Conservation (phyloP, 768 basidiomycete species). For the Collybiopsis luxurians region DNA sequence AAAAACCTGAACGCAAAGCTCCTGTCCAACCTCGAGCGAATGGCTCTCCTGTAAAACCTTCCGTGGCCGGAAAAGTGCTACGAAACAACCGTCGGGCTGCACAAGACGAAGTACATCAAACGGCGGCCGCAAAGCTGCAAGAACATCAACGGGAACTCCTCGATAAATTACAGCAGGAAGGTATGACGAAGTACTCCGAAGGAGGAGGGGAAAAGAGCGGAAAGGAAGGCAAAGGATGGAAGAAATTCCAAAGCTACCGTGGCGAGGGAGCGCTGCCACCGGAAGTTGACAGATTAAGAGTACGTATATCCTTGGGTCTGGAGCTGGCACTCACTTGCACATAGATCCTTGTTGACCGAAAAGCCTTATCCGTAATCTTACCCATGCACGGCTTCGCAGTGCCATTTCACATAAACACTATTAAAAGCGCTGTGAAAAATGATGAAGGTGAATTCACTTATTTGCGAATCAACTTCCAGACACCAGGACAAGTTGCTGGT, state of each 20-base stretch:
- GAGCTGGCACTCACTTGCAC: not conserved
- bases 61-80: slow-evolving; percentile 80
- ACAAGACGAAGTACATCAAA: slow-evolving; percentile 80
- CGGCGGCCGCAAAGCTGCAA: slow-evolving; percentile 72
- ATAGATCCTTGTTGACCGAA: slow-evolving; percentile 90
- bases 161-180: slow-evolving; percentile 69
- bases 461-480: slow-evolving; percentile 96
- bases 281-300: slow-evolving; percentile 78
- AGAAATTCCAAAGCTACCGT: slow-evolving; percentile 95
- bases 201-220: slow-evolving; percentile 71
- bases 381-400: slow-evolving; percentile 96
- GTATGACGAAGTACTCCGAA: slow-evolving; percentile 80
- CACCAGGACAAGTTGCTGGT: slow-evolving; percentile 94
- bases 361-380: slow-evolving; percentile 83
- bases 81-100: slow-evolving; percentile 87
- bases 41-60: slow-evolving; percentile 68
- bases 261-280: slow-evolving; percentile 87
- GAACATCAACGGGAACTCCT: slow-evolving; percentile 90
- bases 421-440: slow-evolving; percentile 96
- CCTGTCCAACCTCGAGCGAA: slow-evolving; percentile 53
- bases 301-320: slow-evolving; percentile 34
- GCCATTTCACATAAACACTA: slow-evolving; percentile 97
- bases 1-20: slow-evolving; percentile 53
- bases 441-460: slow-evolving; percentile 96
- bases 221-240: slow-evolving; percentile 92